Evolutionary conservation across 2,329 filamentous ascomycete species (phyloP), one percentile per base, ranked within the genome.

Genomic region (Microdochium bolleyi): DNA sequence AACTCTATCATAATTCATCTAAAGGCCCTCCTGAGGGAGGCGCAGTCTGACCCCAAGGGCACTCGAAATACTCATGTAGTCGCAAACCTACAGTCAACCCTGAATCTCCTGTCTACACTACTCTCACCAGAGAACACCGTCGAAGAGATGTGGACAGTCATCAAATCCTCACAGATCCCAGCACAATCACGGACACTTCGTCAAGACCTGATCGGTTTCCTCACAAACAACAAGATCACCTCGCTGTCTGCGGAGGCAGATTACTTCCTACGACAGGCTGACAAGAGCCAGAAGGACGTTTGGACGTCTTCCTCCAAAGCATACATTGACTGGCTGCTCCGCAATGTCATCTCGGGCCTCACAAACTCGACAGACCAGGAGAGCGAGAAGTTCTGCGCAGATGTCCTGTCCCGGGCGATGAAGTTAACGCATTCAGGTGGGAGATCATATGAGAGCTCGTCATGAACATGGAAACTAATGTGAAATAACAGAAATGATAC

Each of bases 1-100:
- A 92, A 90, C 56, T 87, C 88, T n/a, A 64, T 92, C 25, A 66
- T 91, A 10, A 77, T 84, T n/a, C 82, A 86, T 51, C 70, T 95
- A 27, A 83, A 81, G 54, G 74, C 78, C 21, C 71, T 89, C 19
- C 76, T 85, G 8, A 73, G 76, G 49, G 75, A 80, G 56, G 70
- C 70, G 13, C 79, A 73, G 51, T 58, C 67, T 0, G 67, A 69
- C 9, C 55, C 62, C 1, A 64, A 70, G 52, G 67, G 66, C 24
- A 49, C 67, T 0, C 74, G 71, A 54, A 64, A 72, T 7, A 68
- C 72, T 0, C 72, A 77, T 53, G 51, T 73, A 2, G 55, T 64
- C 3, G 67, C 79, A 24, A 75, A 78, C 53, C 56, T 81, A 1
- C 60, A 58, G 0, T 71, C 73, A 2, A 62, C 75, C 2, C 56